phyloP scores from a whole-genome alignment of 371 early-diverging fungal genomes.

The Thermomucor indicae-seudaticae region DNA sequence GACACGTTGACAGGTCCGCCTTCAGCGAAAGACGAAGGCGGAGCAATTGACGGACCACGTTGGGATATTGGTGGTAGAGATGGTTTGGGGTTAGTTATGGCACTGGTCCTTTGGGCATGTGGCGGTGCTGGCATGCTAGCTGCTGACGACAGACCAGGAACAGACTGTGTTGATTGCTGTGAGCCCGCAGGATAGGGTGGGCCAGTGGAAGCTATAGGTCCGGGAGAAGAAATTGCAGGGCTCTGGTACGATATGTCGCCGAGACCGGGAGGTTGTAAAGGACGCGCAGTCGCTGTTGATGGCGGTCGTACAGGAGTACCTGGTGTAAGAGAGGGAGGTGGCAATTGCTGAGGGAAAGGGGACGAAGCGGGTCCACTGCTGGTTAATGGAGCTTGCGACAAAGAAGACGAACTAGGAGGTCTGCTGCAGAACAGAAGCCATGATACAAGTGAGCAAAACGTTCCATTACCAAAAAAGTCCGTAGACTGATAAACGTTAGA shows the following conservation, averaged over 20 bases:
- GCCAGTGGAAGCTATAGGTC: conserved; percentile 1
- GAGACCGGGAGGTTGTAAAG: conserved; percentile 1
- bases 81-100: conserved; percentile 1
- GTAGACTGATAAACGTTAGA: not conserved
- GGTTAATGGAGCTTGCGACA: conserved; percentile 5
- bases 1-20: not conserved
- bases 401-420: conserved; percentile 5
- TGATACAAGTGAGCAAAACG: not conserved
- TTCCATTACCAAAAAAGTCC: not conserved
- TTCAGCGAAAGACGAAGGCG: conserved; percentile 1
- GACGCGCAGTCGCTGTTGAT: conserved; percentile 5
- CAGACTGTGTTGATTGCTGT: not conserved
- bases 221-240: conserved; percentile 7
- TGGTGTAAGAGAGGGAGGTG: conserved; percentile 5
- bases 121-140: not conserved
- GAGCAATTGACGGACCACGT: conserved; percentile 3
- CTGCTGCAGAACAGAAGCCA: not conserved
- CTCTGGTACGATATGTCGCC: conserved; percentile 6
- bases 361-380: conserved; percentile 3
- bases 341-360: conserved; percentile 6
- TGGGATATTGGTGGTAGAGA: conserved; percentile 6
- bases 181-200: conserved; percentile 2
- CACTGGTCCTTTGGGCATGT: not conserved
- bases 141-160: conserved; percentile 7
- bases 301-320: conserved; percentile 3